Conservation (phyloP, 2,329 filamentous ascomycete genomes). For the Fusarium sp. region DNA sequence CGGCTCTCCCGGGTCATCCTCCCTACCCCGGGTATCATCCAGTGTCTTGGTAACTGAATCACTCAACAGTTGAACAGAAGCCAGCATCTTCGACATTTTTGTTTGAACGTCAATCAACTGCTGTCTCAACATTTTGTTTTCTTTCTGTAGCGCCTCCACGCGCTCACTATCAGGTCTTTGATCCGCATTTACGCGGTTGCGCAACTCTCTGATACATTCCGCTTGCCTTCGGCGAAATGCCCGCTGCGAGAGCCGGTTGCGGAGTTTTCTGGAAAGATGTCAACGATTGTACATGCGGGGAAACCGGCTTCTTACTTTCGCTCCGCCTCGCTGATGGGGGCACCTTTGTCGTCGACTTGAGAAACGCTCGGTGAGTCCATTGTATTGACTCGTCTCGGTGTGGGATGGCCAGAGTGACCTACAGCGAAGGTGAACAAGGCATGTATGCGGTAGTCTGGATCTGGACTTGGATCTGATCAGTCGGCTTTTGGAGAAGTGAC, state of each 20-base stretch:
- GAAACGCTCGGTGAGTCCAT: slow-evolving; percentile 22
- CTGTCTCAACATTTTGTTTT: slow-evolving; percentile 45
- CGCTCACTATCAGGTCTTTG: slow-evolving; percentile 45
- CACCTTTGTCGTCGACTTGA: slow-evolving; percentile 4
- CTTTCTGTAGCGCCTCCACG: slow-evolving; percentile 41
- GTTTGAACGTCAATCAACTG: slow-evolving; percentile 50
- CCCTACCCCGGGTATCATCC: slow-evolving; percentile 20
- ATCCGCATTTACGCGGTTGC: slow-evolving; percentile 39
- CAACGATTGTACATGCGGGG: neutral
- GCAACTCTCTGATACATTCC: slow-evolving; percentile 47
- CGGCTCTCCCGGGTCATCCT: neutral
- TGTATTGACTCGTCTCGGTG: neutral
- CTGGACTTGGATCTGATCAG: neutral
- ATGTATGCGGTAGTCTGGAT: neutral
- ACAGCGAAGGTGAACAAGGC: neutral
- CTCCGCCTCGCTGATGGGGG: slow-evolving; percentile 17
- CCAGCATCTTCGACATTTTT: slow-evolving; percentile 44
- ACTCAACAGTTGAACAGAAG: slow-evolving; percentile 43
- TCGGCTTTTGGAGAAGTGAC: neutral
- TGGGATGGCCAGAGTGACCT: slow-evolving; percentile 3
- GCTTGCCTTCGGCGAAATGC: slow-evolving; percentile 50
- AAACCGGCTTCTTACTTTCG: slow-evolving; percentile 9
- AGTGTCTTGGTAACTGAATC: slow-evolving; percentile 46
- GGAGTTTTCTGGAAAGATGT: slow-evolving; percentile 43
- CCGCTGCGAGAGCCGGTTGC: slow-evolving; percentile 51